These are phyloP conservation scores for Myxozyma geophila DNA, from an alignment of 805 yeast genomes.

Conservation along the genomic window DNA sequence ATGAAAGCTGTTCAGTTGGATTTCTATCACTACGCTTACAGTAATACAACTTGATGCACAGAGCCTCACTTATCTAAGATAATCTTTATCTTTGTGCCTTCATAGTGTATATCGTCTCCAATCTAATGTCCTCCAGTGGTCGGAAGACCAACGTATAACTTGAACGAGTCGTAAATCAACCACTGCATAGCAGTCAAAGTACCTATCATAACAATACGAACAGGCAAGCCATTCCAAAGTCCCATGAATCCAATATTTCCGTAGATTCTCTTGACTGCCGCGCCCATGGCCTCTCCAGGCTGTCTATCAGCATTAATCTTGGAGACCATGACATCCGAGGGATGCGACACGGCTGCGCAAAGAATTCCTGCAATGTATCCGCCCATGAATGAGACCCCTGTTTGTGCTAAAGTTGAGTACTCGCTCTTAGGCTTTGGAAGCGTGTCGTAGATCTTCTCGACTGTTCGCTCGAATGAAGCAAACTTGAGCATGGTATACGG, in stretches of 20 bases:
- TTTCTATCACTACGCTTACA: not conserved
- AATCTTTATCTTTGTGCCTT: not conserved
- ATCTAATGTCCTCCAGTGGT: slow-evolving; percentile 16
- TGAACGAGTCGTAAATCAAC: slow-evolving; percentile 70
- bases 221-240: slow-evolving; percentile 91
- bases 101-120: too few species aligned
- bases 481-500: slow-evolving; percentile 98
- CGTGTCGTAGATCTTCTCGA: slow-evolving; percentile 71
- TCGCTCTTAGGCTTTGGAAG: slow-evolving; percentile 61
- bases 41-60: too few species aligned
- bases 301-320: slow-evolving; percentile 76
- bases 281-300: slow-evolving; percentile 65
- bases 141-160: slow-evolving; percentile 16
- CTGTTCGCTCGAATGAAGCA: slow-evolving; percentile 90
- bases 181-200: slow-evolving; percentile 96
- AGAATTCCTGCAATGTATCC: slow-evolving; percentile 97
- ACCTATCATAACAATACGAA: slow-evolving; percentile 95
- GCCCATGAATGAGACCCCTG: slow-evolving; percentile 91
- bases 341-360: slow-evolving; percentile 94
- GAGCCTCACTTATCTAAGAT: not conserved
- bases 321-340: slow-evolving; percentile 97
- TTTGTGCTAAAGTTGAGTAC: slow-evolving; percentile 74
- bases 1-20: not conserved
- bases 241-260: slow-evolving; percentile 84
- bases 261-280: slow-evolving; percentile 69